Evolutionary conservation across 2,329 filamentous ascomycete species (phyloP), one percentile per base, ranked within the genome.

Genomic region (Diaporthe citrichinensis): DNA sequence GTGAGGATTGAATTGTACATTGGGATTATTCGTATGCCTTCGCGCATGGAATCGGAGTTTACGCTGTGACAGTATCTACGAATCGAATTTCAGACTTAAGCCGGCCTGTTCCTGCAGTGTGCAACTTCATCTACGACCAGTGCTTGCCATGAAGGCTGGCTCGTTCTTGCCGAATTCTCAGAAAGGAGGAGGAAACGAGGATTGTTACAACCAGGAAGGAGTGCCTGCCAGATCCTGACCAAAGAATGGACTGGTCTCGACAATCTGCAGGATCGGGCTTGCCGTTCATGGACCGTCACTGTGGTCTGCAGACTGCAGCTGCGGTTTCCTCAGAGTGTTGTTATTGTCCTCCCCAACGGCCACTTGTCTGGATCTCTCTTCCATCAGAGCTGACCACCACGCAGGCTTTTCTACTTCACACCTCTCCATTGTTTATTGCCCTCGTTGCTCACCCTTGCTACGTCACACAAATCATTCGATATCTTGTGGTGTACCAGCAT

Each of bases 31-130:
- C 72, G 71, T 78, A 78, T 79, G 77, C 78, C 80, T 78, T 80
- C 77, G 72, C 77, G 80, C 81, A 82, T 81, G 78, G 76, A 62
- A 80, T 79, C 77, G 81, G 81, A 82, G 81, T 82, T 82, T 80
- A 80, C 80, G 80, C 79, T 81, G 78, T 81, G 77, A 78, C 77
- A 81, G 78, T 78, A 77, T 72, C 73, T 78, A 74, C 74, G 77
- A 73, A 80, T 77, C 59, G 73, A 78, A 61, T 74, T 75, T 68
- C 62, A 72, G 78, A 74, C 74, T 78, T 76, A 57, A 68, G 67
- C 57, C 69, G 65, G 28, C 58, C 58, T 65, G 44, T 49, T 36
- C 34, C 44, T 65, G 28, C 36, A 55, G 39, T 25, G 12, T 51
- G 28, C 58, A n/a, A 69, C 1, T n/a, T 28, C 15, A 28, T 23